phyloP scores from a whole-genome alignment of 1,284 basidiomycete species.

The Gymnopus androsaceus region DNA sequence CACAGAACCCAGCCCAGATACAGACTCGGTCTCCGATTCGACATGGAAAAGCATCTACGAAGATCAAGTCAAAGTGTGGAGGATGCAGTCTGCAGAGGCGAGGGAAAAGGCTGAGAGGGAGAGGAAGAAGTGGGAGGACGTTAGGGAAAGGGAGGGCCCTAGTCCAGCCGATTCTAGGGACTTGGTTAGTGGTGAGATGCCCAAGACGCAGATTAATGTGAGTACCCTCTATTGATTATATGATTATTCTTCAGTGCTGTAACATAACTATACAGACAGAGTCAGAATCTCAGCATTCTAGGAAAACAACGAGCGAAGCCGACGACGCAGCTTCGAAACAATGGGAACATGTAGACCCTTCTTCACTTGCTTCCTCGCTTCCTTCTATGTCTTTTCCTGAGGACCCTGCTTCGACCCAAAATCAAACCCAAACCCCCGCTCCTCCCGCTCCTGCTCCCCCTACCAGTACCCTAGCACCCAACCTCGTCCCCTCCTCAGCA shows the following conservation, averaged over 20 bases:
- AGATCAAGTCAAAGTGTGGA: slow-evolving; percentile 70
- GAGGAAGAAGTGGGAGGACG: slow-evolving; percentile 70
- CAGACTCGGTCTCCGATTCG: no score
- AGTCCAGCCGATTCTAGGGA: slow-evolving; percentile 47
- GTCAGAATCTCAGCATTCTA: slow-evolving; percentile 33
- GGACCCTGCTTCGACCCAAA: slow-evolving; percentile 40
- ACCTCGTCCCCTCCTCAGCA: slow-evolving; percentile 50
- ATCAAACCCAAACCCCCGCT: slow-evolving; percentile 26
- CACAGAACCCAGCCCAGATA: slow-evolving; percentile 18
- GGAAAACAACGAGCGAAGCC: slow-evolving; percentile 39
- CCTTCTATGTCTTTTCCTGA: slow-evolving; percentile 74
- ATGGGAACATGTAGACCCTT: slow-evolving; percentile 72
- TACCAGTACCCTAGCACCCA: no score
- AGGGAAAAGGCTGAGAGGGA: slow-evolving; percentile 75
- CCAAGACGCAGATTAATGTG: slow-evolving; percentile 38
- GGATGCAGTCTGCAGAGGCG: slow-evolving; percentile 70
- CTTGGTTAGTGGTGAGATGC: slow-evolving; percentile 43
- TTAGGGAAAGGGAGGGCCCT: slow-evolving; percentile 42
- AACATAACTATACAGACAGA: not conserved
- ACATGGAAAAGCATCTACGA: slow-evolving; percentile 75
- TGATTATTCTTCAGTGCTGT: not conserved
- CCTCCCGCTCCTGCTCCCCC: slow-evolving; percentile 26
- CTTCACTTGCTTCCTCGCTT: slow-evolving; percentile 67
- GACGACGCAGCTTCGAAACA: no score
- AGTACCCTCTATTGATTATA: slow-evolving; percentile 8